Conservation (phyloP, 2,329 filamentous ascomycete species). For the Beauveria sp. region DNA sequence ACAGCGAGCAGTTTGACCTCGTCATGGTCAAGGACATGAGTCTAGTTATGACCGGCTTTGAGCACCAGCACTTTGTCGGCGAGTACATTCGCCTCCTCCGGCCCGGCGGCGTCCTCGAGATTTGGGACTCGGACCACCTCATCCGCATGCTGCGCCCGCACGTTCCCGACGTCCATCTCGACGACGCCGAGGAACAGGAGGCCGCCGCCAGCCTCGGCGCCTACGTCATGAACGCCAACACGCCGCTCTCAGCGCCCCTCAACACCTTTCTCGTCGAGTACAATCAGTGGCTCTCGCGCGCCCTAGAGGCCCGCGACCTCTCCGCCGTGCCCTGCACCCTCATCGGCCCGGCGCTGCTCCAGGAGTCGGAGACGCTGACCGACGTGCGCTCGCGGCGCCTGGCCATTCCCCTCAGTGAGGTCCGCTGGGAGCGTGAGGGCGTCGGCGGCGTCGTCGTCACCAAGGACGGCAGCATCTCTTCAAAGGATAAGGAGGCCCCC, state of each 20-base stretch:
- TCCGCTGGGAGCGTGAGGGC: constrained; percentile 79
- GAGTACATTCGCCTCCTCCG: constrained; percentile 71
- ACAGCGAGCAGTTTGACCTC: constrained; percentile 74
- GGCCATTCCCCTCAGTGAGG: constrained; percentile 78
- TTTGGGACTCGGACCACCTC: constrained; percentile 84
- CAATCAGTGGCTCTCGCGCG: constrained; percentile 73
- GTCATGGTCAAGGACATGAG: constrained; percentile 82
- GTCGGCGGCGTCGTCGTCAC: constrained; percentile 55
- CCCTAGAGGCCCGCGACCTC: constrained; percentile 63
- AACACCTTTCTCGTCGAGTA: constrained; percentile 79
- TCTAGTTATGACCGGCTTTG: constrained; percentile 53
- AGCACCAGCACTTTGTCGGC: constrained; percentile 51
- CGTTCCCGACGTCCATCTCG: constrained; percentile 43
- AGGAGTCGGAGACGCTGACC: constrained; percentile 65
- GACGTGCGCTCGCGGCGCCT: constrained; percentile 68
- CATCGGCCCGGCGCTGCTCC: constrained; percentile 68
- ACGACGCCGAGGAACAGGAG: constrained; percentile 49
- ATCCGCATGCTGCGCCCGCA: constrained; percentile 79
- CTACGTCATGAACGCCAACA: constrained; percentile 75
- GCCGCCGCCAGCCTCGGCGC: constrained; percentile 64
- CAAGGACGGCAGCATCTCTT: constrained; percentile 35
- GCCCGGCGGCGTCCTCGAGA: constrained; percentile 71
- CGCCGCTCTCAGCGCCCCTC: constrained; percentile 69
- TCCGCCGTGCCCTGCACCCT: constrained; percentile 70
- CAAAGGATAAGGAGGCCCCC: not conserved